phyloP scores from a whole-genome alignment of 495 filamentous ascomycete genomes.

The Penicillium coffeae region DNA sequence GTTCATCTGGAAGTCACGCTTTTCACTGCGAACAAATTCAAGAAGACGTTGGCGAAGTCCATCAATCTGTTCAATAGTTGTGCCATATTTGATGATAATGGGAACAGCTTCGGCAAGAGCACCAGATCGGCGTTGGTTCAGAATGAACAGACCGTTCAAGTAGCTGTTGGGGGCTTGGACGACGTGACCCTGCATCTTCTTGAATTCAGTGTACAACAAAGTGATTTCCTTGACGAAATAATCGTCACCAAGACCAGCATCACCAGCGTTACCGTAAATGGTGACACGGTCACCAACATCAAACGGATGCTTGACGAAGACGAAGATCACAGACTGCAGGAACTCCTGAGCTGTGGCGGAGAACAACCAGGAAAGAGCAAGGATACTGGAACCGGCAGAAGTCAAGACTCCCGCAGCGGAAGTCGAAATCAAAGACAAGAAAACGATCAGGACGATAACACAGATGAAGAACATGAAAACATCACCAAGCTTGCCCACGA shows the following conservation, averaged over 20 bases:
- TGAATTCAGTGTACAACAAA: conserved; percentile 95
- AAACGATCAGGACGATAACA: conserved; percentile 75
- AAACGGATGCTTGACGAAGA: conserved; percentile 97
- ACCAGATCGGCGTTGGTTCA: conserved; percentile 89
- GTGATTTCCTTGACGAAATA: conserved; percentile 96
- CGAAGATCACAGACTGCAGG: conserved; percentile 85
- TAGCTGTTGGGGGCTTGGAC: conserved; percentile 95
- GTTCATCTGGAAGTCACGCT: conserved; percentile 86
- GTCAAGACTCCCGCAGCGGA: conserved; percentile 83
- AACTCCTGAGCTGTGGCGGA: conserved; percentile 92
- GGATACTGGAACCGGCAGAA: conserved; percentile 76
- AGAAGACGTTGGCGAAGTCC: conserved; percentile 76
- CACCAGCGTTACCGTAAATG: conserved; percentile 85
- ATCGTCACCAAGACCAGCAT: conserved; percentile 73
- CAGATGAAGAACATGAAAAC: conserved; percentile 83
- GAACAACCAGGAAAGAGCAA: conserved; percentile 90
- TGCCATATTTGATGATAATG: conserved; percentile 84
- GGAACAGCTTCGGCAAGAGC: conserved; percentile 83
- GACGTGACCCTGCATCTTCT: conserved; percentile 95
- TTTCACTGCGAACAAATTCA: conserved; percentile 79
- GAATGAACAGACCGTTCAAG: conserved; percentile 87
- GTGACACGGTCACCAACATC: conserved; percentile 94
- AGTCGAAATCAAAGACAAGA: conserved; percentile 83
- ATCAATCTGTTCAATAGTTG: conserved; percentile 80
- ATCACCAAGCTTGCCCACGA: conserved; percentile 85